Conservation (phyloP, 129 eudicot species). For the Heracleum sosnowskyi region DNA sequence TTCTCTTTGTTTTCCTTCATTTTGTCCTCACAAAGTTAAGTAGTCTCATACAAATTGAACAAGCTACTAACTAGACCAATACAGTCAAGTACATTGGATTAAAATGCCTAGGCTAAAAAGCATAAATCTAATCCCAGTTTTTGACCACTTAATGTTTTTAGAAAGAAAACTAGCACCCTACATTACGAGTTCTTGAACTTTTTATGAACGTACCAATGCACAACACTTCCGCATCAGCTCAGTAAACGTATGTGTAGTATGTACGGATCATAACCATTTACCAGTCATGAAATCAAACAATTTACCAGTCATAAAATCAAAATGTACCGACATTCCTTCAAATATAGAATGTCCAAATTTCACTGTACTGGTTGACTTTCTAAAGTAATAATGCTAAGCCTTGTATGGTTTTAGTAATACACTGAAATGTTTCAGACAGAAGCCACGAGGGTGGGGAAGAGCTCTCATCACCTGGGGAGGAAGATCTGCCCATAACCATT, state of each 20-base stretch:
- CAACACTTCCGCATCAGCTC: not conserved
- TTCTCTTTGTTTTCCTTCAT: not conserved
- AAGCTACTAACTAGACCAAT: no score
- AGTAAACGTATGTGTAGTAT: no score
- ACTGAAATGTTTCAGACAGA: not conserved
- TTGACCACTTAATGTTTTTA: no score
- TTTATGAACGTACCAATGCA: not conserved
- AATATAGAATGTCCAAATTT: not conserved
- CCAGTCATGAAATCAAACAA: not conserved
- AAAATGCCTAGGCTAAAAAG: no score
- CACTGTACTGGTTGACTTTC: not conserved
- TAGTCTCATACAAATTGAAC: no score
- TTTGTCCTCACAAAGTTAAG: constrained; percentile 3
- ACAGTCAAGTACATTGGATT: no score
- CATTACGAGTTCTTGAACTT: no score
- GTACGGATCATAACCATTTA: not conserved
- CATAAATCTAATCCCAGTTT: no score
- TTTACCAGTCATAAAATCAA: not conserved
- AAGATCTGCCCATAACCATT: constrained; percentile 3
- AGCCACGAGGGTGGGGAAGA: not conserved
- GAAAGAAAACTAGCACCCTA: no score
- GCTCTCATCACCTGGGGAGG: constrained; percentile 13
- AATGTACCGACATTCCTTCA: not conserved
- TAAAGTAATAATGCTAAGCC: no score
- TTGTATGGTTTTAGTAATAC: not conserved